phyloP scores from a whole-genome alignment of 73 alveolate genomes.

The Durusdinium trenchii region DNA sequence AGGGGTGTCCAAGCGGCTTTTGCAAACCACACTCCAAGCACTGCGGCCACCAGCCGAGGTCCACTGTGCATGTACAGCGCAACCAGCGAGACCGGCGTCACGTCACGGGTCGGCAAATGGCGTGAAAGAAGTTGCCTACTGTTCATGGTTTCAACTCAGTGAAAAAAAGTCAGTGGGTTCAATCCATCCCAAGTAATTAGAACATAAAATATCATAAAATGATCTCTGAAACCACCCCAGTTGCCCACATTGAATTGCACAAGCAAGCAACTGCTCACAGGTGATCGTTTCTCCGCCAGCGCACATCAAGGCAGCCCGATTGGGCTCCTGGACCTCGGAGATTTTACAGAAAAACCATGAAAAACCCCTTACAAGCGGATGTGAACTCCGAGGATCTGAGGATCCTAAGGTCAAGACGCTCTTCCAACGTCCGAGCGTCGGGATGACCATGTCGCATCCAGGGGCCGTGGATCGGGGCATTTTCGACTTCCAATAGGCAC shows the following conservation, averaged over 20 bases:
- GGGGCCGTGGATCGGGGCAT: neutral
- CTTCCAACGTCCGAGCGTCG: too few species aligned
- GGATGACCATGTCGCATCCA: too few species aligned
- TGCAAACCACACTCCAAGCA: slow-evolving; percentile 42
- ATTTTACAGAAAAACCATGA: too few species aligned
- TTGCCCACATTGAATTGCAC: neutral
- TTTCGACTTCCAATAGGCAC: too few species aligned
- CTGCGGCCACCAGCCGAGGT: slow-evolving; percentile 51
- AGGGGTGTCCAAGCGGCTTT: slow-evolving; percentile 33
- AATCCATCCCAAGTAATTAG: neutral
- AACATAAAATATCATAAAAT: too few species aligned
- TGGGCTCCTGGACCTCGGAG: slow-evolving; percentile 7
- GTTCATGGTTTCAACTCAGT: too few species aligned
- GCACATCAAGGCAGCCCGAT: neutral
- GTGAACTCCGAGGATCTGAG: too few species aligned
- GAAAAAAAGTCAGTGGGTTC: neutral
- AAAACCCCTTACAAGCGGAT: too few species aligned
- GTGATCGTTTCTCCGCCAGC: neutral
- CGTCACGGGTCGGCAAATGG: neutral
- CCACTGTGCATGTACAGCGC: slow-evolving; percentile 60
- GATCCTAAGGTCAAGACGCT: too few species aligned
- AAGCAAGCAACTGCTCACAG: neutral
- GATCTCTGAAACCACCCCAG: neutral
- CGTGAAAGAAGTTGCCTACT: slow-evolving; percentile 9
- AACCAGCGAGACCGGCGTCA: neutral